Base-by-base conservation (phyloP, 352 stramenopile species). In the Phytophthora hybrid region DNA sequence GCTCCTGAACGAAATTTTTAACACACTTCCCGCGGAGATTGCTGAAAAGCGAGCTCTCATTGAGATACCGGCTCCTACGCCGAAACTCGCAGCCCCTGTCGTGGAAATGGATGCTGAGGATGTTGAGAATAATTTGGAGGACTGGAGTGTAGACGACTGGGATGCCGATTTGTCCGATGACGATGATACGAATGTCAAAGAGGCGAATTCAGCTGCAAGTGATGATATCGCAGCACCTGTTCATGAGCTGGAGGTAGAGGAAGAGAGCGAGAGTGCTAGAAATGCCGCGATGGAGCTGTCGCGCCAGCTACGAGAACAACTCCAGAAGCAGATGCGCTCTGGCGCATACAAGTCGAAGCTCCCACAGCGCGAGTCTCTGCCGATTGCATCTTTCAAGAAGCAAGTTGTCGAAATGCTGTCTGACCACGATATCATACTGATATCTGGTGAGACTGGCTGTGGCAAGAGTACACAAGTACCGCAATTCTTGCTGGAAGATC, bases 381-480 rank as follows among this genome's bases (percentile, higher is more conserved):
- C 96, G 0, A 97, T 97, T 57, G 82, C 83, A 6, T 73, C 77
- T 3, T 95, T 92, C 57, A 88, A 91, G 59, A 49, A 76, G 18
- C 73, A 97, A 53, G 88, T 99, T 49, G 65, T 99, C 10, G 68
- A 83, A 0, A 79, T 88, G 32, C 55, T 99, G 21, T 73, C 74
- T 18, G 57, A 75, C 18, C 88, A 97, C 71, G 80, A 98, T 44
- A 96, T 99, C 16, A 81, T 99, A 26, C 75, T 99, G 9, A 89
- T 99, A 3, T 99, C 93, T 1, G 97, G 97, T 23, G 97, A 99
- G 59, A 99, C 96, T 26, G 96, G 97, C 32, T 98, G 93, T 70
- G 97, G 96, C 16, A 99, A 99, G 63, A 98, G 92, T 60, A 99
- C 97, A 4, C 97, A 99, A 74, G 97, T 99, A 21, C 97, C 97